These are phyloP conservation scores for Endothia cerciana DNA, from an alignment of 2,329 filamentous ascomycete genomes.

Conservation along the genomic window DNA sequence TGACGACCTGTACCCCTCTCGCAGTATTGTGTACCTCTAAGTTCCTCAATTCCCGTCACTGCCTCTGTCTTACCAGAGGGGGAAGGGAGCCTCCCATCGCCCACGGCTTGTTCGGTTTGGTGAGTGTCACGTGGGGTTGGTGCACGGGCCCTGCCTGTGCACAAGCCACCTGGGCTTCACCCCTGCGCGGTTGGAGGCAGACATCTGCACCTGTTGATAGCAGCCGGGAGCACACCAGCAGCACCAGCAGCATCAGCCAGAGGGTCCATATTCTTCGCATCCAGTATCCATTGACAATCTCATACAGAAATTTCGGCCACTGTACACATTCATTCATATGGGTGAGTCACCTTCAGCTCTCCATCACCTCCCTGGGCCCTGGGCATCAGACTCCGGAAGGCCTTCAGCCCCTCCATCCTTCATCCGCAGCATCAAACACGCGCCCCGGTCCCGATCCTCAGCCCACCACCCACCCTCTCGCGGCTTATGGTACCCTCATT, in stretches of 20 bases:
- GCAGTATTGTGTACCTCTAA: background rate
- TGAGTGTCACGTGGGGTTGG: conserved; percentile 1
- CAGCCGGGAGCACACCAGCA: conserved; percentile 1
- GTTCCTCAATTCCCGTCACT: background rate
- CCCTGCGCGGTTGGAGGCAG: conserved; percentile 5
- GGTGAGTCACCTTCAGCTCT: conserved; percentile 20
- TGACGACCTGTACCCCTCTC: background rate
- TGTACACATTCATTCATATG: conserved; percentile 29
- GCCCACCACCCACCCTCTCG: background rate
- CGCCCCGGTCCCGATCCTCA: background rate
- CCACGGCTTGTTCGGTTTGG: background rate
- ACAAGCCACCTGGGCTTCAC: background rate
- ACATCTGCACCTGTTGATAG: background rate
- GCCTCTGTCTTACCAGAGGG: background rate
- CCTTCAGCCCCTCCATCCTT: conserved; percentile 20
- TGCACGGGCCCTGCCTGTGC: conserved; percentile 4
- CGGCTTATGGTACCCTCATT: background rate
- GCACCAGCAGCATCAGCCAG: conserved; percentile 15
- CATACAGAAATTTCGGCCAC: conserved; percentile 25
- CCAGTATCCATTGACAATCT: conserved; percentile 32
- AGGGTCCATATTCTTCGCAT: conserved; percentile 30
- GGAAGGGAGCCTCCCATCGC: background rate
- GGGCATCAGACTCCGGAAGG: background rate
- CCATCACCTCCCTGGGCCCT: conserved; percentile 1
- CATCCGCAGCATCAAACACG: background rate